Evolutionary conservation across 305 asterid species (phyloP).

Genomic region (Solanum aculeatissimum): DNA sequence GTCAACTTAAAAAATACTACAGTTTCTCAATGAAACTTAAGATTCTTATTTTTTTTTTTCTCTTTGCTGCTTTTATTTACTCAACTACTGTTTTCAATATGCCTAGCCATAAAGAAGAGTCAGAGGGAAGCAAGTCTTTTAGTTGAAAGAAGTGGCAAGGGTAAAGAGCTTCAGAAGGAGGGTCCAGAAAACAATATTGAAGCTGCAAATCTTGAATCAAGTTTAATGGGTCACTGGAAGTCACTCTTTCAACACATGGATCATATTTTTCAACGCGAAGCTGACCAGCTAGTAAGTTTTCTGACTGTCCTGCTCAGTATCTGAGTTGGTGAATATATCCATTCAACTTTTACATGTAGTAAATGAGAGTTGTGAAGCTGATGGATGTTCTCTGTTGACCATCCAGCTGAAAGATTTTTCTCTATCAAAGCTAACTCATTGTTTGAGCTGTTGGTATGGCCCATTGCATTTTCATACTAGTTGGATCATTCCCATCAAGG

Average conservation of each 20-base stretch:
- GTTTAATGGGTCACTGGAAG: slow-evolving; percentile 64
- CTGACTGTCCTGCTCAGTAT: neutral
- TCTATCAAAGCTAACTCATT: neutral
- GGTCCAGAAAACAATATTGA: slow-evolving; percentile 19
- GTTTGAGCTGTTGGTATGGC: neutral
- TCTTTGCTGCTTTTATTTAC: neutral
- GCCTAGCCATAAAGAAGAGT: slow-evolving; percentile 50
- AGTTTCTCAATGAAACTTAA: neutral
- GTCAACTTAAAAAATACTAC: neutral
- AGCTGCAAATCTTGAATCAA: slow-evolving; percentile 38
- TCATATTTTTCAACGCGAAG: slow-evolving; percentile 44
- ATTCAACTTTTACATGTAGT: neutral
- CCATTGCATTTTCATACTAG: neutral
- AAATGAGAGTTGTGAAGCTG: neutral
- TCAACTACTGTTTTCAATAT: neutral
- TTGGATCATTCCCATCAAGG: neutral
- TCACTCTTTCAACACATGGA: slow-evolving; percentile 69
- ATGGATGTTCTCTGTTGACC: neutral
- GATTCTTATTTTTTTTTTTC: neutral
- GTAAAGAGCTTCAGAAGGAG: slow-evolving; percentile 22
- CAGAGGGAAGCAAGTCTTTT: slow-evolving; percentile 64
- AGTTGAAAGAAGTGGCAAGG: slow-evolving; percentile 50
- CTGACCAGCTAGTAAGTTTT: slow-evolving; percentile 57
- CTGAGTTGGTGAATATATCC: neutral
- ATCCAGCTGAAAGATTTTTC: neutral